These are phyloP conservation scores for Colletotrichum orchidophilum DNA, from an alignment of 2,329 filamentous ascomycete genomes.

Conservation along the genomic window DNA sequence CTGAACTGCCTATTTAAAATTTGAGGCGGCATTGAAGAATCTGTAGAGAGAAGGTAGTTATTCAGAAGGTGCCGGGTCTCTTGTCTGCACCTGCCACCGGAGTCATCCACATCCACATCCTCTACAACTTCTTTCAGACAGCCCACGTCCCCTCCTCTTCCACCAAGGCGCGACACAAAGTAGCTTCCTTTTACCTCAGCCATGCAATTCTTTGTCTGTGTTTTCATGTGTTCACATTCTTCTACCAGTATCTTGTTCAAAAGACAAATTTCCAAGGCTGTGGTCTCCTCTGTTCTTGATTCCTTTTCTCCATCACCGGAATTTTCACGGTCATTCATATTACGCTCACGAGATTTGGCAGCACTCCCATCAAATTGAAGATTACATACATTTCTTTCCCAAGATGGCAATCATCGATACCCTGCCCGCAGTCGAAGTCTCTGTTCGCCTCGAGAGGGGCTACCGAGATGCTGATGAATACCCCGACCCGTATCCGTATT, in stretches of 20 bases:
- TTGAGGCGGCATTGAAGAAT: neutral
- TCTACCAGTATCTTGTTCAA: neutral
- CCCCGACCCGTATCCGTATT: neutral
- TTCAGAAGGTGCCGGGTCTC: neutral
- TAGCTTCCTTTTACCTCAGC: neutral
- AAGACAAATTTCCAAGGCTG: neutral
- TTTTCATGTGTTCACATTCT: neutral
- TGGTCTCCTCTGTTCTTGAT: neutral
- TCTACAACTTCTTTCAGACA: neutral
- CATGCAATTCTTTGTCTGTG: neutral
- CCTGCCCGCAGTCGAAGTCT: constrained; percentile 12
- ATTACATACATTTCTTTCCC: neutral
- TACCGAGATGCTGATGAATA: constrained; percentile 14
- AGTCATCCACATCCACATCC: neutral
- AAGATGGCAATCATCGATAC: constrained; percentile 22
- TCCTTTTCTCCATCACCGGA: neutral
- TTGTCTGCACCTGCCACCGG: neutral
- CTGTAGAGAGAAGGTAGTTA: neutral
- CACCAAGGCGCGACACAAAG: neutral
- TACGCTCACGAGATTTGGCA: neutral
- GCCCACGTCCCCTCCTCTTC: neutral
- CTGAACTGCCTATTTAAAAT: too few species aligned
- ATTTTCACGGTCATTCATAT: neutral
- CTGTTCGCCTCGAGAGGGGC: constrained; percentile 3
- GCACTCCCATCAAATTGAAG: neutral